Evolutionary conservation across 2,329 filamentous ascomycete species (phyloP), one percentile per base, ranked within the genome.

Genomic region (Trichoderma brevicompactum): DNA sequence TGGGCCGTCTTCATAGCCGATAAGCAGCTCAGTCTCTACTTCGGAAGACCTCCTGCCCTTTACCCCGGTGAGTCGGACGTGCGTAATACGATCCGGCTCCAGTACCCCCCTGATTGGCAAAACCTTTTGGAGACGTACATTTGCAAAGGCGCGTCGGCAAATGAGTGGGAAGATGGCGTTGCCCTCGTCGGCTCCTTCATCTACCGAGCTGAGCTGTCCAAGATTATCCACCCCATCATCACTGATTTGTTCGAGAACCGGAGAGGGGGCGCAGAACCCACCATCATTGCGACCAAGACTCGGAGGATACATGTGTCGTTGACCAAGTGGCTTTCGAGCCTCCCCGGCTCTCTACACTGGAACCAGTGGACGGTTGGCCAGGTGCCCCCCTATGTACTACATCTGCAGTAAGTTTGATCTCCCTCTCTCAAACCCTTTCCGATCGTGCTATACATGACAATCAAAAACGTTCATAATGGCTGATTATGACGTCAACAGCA

Each of bases 1-100:
- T 84, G 82, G 82, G 80, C 80, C 23, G 79, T 80, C 2, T 83
- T 84, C 64, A 77, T 80, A 15, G 80, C 78, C 1, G 82, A 84
- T 60, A 83, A 83, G 71, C 81, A 84, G 67, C 74, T 83, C 8
- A 83, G 81, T 66, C 71, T 84, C 7, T 83, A 82, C 69, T 84
- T 84, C 70, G 82, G 82, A 9, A 76, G 82, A 19, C 81, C 82
- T 15, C 81, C 82, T 1, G 82, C 81, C 5, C 72, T 84, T 0
- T 80, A 83, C 62, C 81, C 81, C 0, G 77, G 79, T 62, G 80
- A 82, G 67, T 81, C 81, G 9, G 81, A 84, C 60, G 82, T 83
- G 2, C 75, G 78, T 5, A 81, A 82, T 65, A 82, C 81, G 0
- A 80, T 82, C 52, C 74, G 80, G 10, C 76, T 84, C 4, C 80